Evolutionary conservation across 257 asterid genomes (phyloP).

Genomic region (Nicotiana paniculata): DNA sequence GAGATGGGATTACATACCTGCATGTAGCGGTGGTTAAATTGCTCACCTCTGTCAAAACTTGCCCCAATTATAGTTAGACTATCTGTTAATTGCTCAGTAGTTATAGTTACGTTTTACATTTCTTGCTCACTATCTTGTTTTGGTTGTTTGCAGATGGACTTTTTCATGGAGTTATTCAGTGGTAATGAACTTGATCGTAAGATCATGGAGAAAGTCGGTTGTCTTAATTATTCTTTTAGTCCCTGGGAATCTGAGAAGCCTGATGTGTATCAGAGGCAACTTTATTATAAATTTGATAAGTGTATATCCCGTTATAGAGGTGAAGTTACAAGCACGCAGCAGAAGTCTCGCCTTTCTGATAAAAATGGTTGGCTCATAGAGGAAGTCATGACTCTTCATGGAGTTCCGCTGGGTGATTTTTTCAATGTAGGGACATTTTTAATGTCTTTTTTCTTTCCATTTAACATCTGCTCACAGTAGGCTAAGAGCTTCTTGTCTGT

Average conservation of each 20-base stretch:
- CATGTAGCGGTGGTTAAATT: background rate
- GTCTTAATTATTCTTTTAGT: constrained; percentile 72
- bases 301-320: constrained; percentile 75
- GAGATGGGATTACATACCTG: background rate
- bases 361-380: constrained; percentile 79
- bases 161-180: constrained; percentile 86
- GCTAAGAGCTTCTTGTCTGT: background rate
- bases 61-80: background rate
- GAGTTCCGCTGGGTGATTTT: constrained; percentile 90
- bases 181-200: constrained; percentile 76
- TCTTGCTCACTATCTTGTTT: background rate
- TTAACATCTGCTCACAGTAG: background rate
- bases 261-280: constrained; percentile 79
- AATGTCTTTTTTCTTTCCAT: background rate
- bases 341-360: constrained; percentile 57
- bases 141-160: constrained; percentile 50
- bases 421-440: constrained; percentile 50
- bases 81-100: background rate
- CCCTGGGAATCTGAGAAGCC: constrained; percentile 92
- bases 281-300: constrained; percentile 78
- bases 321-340: constrained; percentile 97
- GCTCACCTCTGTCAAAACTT: background rate
- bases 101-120: background rate
- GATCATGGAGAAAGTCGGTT: constrained; percentile 92
- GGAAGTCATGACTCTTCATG: constrained; percentile 96